Evolutionary conservation across 305 asterid genomes (phyloP), one percentile per base, ranked within the genome.

Genomic region (Fraxinus floribunda): DNA sequence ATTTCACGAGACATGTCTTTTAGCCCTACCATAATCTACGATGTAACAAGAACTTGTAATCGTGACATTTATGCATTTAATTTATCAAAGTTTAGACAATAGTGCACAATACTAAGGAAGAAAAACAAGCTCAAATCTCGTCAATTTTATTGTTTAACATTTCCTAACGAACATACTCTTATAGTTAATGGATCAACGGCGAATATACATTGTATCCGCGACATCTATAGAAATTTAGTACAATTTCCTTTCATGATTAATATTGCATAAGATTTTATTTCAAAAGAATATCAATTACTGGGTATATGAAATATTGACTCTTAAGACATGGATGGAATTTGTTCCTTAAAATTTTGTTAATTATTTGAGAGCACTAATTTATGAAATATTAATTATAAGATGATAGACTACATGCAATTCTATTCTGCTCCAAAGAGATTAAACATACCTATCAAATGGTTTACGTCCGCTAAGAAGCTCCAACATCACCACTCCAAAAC

Each of bases 381-480:
- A 10, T 68, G 1, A 29, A 26, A 26, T 15, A 68, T 68, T 26
- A 29, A 24, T 9, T 24, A 4, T 10, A 10, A 9, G n/a, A 29
- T 3, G 36, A 15, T 11, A 4, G 36, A 24, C 32, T 10, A 32
- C 68, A 44, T 60, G 20, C 29, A 7, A n/a, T 73, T 75, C 24
- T 16, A 10, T 49, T 4, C 35, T 49, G 74, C 34, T 16, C 55
- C 22, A 39, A 71, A 79, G 78, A 68, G 44, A 16, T 26, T 64
- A 34, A 70, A 41, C 76, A 39, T 81, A 96, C 99, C 94, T 91
- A 76, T 94, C 99, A 26, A 92, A 92, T 62, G 99, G 98, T 82
- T 93, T 93, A 70, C 99, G 95, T 60, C 99, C 98, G 0, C 92
- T 89, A 35, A 93, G 88, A 72, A 93, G 94, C 79, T 93, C 97